These are phyloP conservation scores for Tetrahymena elliotti DNA, from an alignment of 73 alveolate genomes.

Conservation along the genomic window DNA sequence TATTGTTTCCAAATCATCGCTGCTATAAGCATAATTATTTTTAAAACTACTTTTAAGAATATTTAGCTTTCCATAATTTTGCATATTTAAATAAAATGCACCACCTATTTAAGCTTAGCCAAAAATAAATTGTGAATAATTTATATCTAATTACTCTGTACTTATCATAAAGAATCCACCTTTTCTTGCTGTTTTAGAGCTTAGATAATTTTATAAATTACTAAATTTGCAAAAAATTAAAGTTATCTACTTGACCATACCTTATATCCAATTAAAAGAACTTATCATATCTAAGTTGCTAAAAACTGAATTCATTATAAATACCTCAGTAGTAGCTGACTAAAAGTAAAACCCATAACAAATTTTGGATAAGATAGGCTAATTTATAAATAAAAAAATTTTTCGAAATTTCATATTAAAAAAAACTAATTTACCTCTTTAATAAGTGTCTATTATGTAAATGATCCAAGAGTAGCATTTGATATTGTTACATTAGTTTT, in stretches of 20 bases:
- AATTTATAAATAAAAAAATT: background rate
- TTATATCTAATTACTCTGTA: background rate
- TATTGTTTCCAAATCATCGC: background rate
- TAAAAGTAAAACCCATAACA: background rate
- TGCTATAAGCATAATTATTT: background rate
- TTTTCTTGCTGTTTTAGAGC: background rate
- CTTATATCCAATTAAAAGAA: background rate
- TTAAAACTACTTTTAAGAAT: background rate
- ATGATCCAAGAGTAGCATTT: background rate
- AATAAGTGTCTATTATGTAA: background rate
- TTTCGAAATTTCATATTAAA: too few relatives aligned
- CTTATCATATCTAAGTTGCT: background rate
- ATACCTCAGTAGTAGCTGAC: background rate
- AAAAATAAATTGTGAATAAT: background rate
- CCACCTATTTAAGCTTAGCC: background rate
- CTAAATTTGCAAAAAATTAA: background rate
- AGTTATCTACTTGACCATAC: background rate
- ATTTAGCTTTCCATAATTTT: background rate
- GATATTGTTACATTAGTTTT: background rate
- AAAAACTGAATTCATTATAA: background rate
- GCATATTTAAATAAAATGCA: background rate
- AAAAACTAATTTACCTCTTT: background rate
- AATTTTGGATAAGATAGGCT: background rate
- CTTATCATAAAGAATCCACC: background rate
- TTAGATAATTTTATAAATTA: background rate